These are phyloP conservation scores for Plasmodium coatneyi DNA, from an alignment of 169 alveolate species.

Conservation along the genomic window DNA sequence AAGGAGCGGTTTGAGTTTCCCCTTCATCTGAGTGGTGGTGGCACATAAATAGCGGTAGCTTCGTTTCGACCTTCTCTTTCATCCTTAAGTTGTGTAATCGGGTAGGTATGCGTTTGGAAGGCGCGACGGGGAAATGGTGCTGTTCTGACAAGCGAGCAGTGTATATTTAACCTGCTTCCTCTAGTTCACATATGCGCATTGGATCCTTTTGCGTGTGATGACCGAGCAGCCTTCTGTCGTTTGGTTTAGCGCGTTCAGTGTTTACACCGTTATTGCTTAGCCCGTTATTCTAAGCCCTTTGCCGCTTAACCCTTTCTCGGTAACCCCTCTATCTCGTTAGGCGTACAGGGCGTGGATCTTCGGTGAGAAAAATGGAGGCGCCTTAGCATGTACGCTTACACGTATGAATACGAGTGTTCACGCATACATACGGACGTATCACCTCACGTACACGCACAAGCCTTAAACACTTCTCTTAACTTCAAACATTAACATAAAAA, in stretches of 20 bases:
- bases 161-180: background rate
- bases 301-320: background rate
- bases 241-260: background rate
- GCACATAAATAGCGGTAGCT: background rate
- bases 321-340: background rate
- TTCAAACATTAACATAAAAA: background rate
- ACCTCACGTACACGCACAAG: background rate
- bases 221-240: background rate
- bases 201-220: background rate
- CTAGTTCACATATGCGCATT: background rate
- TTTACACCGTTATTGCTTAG: background rate
- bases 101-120: background rate
- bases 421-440: background rate
- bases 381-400: background rate
- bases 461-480: background rate
- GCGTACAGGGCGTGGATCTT: background rate
- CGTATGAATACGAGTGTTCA: background rate
- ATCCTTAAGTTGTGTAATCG: constrained; percentile 7
- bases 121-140: background rate
- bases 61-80: constrained; percentile 37
- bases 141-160: background rate
- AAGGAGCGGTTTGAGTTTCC: constrained; percentile 1
- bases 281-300: background rate
- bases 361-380: background rate
- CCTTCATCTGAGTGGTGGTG: constrained; percentile 20